Evolutionary conservation across 331 rosid genomes (phyloP).

Genomic region (Ulmus americana): DNA sequence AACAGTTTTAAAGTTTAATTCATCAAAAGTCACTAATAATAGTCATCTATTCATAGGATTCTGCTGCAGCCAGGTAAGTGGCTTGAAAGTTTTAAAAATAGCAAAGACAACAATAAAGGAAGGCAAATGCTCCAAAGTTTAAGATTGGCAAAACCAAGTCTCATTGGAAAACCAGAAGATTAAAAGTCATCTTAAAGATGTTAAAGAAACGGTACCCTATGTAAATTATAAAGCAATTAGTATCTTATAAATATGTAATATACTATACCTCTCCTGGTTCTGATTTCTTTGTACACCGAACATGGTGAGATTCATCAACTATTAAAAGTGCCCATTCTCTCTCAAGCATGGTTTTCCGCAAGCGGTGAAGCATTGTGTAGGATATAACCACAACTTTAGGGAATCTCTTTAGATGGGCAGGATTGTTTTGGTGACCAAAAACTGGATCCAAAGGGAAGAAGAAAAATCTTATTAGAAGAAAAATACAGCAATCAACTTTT

Average conservation of each 20-base stretch:
- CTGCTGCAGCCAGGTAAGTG: too few species aligned
- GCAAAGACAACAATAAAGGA: not conserved
- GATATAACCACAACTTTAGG: constrained; percentile 89
- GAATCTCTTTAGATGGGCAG: constrained; percentile 54
- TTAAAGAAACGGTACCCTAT: not conserved
- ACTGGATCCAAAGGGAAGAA: constrained; percentile 41
- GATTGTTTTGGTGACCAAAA: constrained; percentile 85
- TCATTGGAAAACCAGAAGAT: constrained; percentile 1
- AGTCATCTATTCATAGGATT: too few species aligned
- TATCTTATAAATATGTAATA: constrained; percentile 1
- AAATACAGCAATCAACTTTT: not conserved
- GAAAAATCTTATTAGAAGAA: not conserved
- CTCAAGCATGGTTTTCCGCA: constrained; percentile 74
- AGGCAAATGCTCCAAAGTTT: not conserved
- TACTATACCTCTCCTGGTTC: constrained; percentile 80
- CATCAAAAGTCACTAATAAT: too few species aligned
- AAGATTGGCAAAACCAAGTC: not conserved
- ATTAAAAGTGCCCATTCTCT: constrained; percentile 80
- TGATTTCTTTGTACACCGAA: constrained; percentile 71
- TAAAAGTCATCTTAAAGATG: not conserved
- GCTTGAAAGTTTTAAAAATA: too few species aligned
- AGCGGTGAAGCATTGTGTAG: constrained; percentile 82
- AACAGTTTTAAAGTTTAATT: too few species aligned
- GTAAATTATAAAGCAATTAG: not conserved
- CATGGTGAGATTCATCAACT: constrained; percentile 92